Evolutionary conservation across 108 stramenopile species (phyloP), one percentile per base, ranked within the genome.

Genomic region (Skeletonema grethae): DNA sequence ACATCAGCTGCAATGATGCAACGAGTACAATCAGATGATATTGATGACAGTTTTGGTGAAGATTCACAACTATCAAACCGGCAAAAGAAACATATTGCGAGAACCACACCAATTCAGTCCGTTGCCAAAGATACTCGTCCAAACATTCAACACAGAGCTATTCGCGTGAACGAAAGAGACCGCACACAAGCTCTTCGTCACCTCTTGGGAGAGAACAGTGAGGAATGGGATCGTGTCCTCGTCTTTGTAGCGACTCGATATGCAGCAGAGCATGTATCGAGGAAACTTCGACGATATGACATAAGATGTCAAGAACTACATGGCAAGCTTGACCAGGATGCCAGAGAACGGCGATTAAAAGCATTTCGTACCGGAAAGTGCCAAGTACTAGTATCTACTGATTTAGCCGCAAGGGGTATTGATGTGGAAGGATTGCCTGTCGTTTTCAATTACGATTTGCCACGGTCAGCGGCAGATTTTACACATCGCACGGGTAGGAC

Each of bases 401-500:
- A 99, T 72, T 90, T 99, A 9, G 96, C 97, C 8, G 93, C 95
- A 46, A 82, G 99, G 36, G 99, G 99, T 9, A 84, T 99, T 62
- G 99, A 99, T 65, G 94, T 99, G 63, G 72, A 73, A 10, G 91
- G 90, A 4, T 82, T 98, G 20, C 84, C 93, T 16, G 90, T 84
- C 2, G 96, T 99, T 31, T 79, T 98, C 25, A 93, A 97, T 70
- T 87, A 93, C 62, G 95, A 97, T 63, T 84, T 97, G 13, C 97
- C 98, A 20, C 75, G 85, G n/a, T 89, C 89, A 35, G 75, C 90
- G 11, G 85, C 85, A 15, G 97, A 98, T 69, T 92, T 93, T 59
- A 94, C 96, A 3, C 99, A 99, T 79, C 90, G 99, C 12, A 86
- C 91, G 15, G 99, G 99, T 22, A 75, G 99, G 16, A 98, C 98